A percentile compares a stretch with the other conserved stretches of the same genome.
Evolutionary conservation across 768 basidiomycete species (phyloP).

Genomic region (Tylopilus intermedius): DNA sequence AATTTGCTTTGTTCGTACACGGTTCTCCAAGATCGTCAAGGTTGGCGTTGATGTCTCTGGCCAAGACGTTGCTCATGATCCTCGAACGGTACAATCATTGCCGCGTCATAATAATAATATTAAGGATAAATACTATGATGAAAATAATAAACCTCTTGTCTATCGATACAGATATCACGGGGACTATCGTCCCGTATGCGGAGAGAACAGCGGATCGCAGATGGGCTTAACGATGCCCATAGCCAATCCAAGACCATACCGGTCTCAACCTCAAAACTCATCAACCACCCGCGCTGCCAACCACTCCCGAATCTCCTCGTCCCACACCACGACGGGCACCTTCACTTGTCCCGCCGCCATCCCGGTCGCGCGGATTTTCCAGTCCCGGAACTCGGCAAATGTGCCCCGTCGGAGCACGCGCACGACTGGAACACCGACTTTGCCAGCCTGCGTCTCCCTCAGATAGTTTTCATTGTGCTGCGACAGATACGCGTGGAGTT

Average conservation of each 20-base stretch:
- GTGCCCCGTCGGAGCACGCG: conserved; percentile 17
- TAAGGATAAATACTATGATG: no score
- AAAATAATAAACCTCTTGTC: no score
- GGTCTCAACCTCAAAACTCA: conserved; percentile 8
- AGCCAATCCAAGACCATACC: no score
- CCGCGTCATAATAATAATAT: no score
- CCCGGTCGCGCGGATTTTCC: conserved; percentile 16
- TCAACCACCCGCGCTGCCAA: conserved; percentile 11
- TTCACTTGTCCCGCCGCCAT: conserved; percentile 19
- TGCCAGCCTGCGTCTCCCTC: conserved; percentile 7
- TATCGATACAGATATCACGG: no score
- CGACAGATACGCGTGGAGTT: conserved; percentile 8
- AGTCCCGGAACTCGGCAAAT: conserved; percentile 18
- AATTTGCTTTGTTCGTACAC: no score
- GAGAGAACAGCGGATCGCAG: no score
- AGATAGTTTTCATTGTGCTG: conserved; percentile 16
- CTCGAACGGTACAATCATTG: no score
- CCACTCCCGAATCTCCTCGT: conserved; percentile 14
- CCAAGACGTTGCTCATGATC: no score
- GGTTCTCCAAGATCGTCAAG: no score
- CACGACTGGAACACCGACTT: conserved; percentile 10
- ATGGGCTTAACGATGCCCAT: no score
- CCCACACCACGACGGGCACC: conserved; percentile 15
- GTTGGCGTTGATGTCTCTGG: no score
- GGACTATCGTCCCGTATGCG: neutral